Conservation (phyloP, 2,329 filamentous ascomycete species). For the Zymoseptoria brevis region DNA sequence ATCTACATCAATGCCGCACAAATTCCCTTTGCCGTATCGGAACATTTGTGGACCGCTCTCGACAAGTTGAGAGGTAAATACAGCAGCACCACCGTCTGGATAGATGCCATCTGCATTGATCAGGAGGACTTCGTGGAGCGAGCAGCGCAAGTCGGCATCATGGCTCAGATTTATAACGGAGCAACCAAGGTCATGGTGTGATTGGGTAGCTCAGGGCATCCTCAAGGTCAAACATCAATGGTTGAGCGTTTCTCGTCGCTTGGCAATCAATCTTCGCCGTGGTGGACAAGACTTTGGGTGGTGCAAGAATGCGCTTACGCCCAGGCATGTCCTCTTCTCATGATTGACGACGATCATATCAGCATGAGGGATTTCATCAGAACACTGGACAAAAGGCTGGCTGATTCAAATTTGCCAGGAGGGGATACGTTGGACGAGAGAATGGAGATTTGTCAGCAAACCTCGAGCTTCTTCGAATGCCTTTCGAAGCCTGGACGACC, state of each 20-base stretch:
- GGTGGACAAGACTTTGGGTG: conserved; percentile 5
- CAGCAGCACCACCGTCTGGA: conserved; percentile 1
- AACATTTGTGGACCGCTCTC: background rate
- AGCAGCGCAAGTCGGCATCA: conserved; percentile 9
- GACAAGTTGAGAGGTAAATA: background rate
- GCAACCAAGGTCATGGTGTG: conserved; percentile 9
- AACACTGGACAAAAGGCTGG: too few species aligned
- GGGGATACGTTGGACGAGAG: too few species aligned
- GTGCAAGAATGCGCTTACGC: conserved; percentile 7
- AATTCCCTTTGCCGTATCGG: background rate
- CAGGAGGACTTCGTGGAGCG: conserved; percentile 9
- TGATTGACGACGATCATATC: background rate
- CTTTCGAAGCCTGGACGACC: background rate
- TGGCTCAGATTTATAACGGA: conserved; percentile 9
- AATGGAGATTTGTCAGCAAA: background rate
- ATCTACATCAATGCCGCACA: background rate
- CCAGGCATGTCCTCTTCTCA: background rate
- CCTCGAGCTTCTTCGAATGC: background rate
- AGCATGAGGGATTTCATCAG: background rate
- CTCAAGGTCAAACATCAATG: background rate
- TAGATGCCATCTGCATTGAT: conserved; percentile 15
- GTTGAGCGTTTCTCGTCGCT: background rate
- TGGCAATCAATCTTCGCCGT: background rate
- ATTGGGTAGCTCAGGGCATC: background rate
- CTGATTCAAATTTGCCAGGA: too few species aligned